These are phyloP conservation scores for Podaxis mareebaensis DNA, from an alignment of 768 basidiomycete species.

Conservation along the genomic window DNA sequence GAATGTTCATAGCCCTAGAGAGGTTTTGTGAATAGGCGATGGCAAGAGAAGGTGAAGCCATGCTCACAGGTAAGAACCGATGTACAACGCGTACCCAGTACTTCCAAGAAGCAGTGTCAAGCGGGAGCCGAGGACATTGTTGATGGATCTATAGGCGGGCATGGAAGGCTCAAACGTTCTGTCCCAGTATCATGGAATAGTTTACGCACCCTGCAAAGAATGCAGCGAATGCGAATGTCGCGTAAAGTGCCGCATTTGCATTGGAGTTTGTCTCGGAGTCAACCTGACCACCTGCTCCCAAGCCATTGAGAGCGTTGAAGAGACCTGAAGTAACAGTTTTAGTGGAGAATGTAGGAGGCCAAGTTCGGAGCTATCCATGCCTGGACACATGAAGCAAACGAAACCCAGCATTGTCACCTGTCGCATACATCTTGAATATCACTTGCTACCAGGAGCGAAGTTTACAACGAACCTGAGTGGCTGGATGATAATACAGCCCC, in stretches of 20 bases:
- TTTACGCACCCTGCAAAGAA: constrained; percentile 60
- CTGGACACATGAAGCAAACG: constrained; percentile 49
- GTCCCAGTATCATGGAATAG: background rate
- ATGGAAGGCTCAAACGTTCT: background rate
- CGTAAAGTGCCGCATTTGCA: constrained; percentile 67
- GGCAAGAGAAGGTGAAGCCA: background rate
- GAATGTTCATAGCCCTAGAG: constrained; percentile 67
- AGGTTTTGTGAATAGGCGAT: constrained; percentile 2
- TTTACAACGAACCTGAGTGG: constrained; percentile 40
- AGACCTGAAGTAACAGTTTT: constrained; percentile 46
- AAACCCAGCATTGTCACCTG: constrained; percentile 62
- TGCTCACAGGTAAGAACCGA: constrained; percentile 69
- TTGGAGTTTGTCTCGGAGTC: constrained; percentile 68
- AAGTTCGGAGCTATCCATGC: background rate
- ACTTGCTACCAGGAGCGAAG: background rate
- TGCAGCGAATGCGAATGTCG: constrained; percentile 45
- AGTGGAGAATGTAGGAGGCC: background rate
- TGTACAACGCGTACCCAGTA: constrained; percentile 74
- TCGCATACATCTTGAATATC: too few relatives aligned
- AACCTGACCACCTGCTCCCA: constrained; percentile 79
- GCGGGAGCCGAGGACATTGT: constrained; percentile 79
- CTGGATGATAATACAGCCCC: constrained; percentile 59
- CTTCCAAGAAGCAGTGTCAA: constrained; percentile 75
- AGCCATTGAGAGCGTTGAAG: constrained; percentile 78
- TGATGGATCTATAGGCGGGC: constrained; percentile 54